These are phyloP conservation scores for Didymella lethalis DNA, from an alignment of 2,329 filamentous ascomycete species.

Conservation along the genomic window DNA sequence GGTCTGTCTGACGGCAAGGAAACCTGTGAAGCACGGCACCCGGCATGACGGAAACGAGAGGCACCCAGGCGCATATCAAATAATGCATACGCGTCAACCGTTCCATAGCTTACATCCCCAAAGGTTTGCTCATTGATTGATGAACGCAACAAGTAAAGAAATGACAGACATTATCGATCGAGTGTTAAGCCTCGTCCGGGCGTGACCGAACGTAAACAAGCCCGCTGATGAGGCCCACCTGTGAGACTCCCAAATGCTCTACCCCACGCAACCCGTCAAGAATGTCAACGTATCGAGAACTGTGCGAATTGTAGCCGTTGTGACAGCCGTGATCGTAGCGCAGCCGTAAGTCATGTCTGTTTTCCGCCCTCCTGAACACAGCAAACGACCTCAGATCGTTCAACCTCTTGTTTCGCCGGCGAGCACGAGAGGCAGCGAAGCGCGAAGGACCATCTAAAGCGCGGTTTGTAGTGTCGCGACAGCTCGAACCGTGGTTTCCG, in stretches of 20 bases:
- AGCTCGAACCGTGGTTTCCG: conserved; percentile 21
- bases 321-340: conserved; percentile 37
- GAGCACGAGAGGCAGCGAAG: conserved; percentile 32
- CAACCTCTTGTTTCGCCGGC: conserved; percentile 37
- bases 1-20: conserved; percentile 10
- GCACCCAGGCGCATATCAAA: conserved; percentile 6
- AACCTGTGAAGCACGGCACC: conserved; percentile 5
- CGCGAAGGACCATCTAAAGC: conserved; percentile 24
- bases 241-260: conserved; percentile 19
- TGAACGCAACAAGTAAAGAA: conserved; percentile 38
- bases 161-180: conserved; percentile 39
- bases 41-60: conserved; percentile 4
- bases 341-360: conserved; percentile 37
- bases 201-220: conserved; percentile 25
- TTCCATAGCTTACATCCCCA: conserved; percentile 35
- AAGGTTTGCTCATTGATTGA: conserved; percentile 30
- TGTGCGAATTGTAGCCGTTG: conserved; percentile 23
- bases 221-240: conserved; percentile 18
- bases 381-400: conserved; percentile 24
- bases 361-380: conserved; percentile 25
- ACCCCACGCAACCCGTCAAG: conserved; percentile 27
- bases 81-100: conserved; percentile 21
- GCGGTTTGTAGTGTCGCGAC: conserved; percentile 17
- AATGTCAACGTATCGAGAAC: conserved; percentile 27
- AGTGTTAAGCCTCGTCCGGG: conserved; percentile 20